Conservation (phyloP, 805 yeast genomes). For the Metschnikowia arizonensis region DNA sequence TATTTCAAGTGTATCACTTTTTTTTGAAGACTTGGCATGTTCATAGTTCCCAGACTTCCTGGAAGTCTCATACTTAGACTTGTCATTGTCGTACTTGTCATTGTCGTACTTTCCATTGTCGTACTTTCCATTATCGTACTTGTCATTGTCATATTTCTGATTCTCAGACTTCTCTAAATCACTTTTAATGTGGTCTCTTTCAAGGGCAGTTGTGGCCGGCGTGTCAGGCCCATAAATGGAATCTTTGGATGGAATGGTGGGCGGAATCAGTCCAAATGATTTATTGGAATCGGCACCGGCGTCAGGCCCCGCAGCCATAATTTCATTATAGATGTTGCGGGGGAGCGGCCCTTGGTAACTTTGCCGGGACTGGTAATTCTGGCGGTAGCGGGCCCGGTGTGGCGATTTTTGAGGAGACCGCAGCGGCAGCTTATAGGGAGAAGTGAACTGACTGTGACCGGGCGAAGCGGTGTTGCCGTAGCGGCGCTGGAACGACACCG, state of each 20-base stretch:
- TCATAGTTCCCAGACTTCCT: no score
- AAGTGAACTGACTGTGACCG: slow-evolving; percentile 22
- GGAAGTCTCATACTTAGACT: no score
- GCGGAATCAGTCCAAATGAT: slow-evolving; percentile 31
- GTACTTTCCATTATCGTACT: no score
- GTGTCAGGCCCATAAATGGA: slow-evolving; percentile 15
- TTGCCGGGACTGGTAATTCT: slow-evolving; percentile 12
- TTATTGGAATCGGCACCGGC: slow-evolving; percentile 1
- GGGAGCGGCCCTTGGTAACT: slow-evolving; percentile 31
- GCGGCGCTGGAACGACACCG: slow-evolving; percentile 41
- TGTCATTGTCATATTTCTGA: neutral
- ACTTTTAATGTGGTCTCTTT: slow-evolving; percentile 7
- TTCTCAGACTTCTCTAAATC: slow-evolving; percentile 8
- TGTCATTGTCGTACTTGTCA: neutral
- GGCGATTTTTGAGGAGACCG: slow-evolving; percentile 22
- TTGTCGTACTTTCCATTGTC: no score
- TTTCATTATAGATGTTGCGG: slow-evolving; percentile 42
- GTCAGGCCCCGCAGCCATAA: slow-evolving; percentile 23
- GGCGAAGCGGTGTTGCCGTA: slow-evolving; percentile 23
- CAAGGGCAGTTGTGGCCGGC: slow-evolving; percentile 8
- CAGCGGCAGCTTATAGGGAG: slow-evolving; percentile 26
- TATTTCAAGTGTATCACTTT: neutral
- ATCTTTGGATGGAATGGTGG: slow-evolving; percentile 42
- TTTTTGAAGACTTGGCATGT: no score
- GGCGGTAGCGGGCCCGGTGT: slow-evolving; percentile 14